Evolutionary conservation across 2,329 filamentous ascomycete genomes (phyloP).

Genomic region (Seiridium cupressi): DNA sequence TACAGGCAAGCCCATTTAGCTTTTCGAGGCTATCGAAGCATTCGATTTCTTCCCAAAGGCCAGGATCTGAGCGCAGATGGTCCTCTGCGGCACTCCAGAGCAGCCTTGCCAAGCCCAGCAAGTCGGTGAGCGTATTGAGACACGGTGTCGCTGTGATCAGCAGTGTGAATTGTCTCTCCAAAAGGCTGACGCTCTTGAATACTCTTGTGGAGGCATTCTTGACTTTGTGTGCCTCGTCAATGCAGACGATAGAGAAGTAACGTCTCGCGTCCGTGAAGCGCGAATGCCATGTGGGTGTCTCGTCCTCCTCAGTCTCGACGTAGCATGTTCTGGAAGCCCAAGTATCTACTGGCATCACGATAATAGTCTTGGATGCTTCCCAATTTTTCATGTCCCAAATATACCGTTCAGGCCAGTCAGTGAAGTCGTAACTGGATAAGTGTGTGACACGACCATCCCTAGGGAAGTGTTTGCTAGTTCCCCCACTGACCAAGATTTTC

Average conservation of each 20-base stretch:
- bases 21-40: neutral
- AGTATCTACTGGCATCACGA: conserved; percentile 23
- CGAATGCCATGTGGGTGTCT: conserved; percentile 12
- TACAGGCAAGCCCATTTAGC: neutral
- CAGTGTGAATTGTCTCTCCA: conserved; percentile 23
- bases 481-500: conserved; percentile 15
- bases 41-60: neutral
- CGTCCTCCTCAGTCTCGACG: neutral
- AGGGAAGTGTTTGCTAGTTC: conserved; percentile 8
- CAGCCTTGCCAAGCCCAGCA: conserved; percentile 20
- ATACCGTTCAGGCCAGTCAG: conserved; percentile 15
- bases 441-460: neutral
- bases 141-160: conserved; percentile 27
- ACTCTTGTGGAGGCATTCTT: conserved; percentile 18
- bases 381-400: conserved; percentile 21
- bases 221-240: conserved; percentile 27
- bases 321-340: conserved; percentile 19
- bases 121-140: conserved; percentile 22
- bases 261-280: conserved; percentile 15
- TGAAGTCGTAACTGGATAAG: conserved; percentile 12
- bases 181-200: conserved; percentile 21
- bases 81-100: conserved; percentile 18
- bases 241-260: conserved; percentile 24
- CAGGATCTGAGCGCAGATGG: neutral
- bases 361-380: conserved; percentile 15